Percentiles rank a stretch among this genome's conserved stretches.
phyloP scores from a whole-genome alignment of 108 stramenopile genomes.

The Seminavis robusta region DNA sequence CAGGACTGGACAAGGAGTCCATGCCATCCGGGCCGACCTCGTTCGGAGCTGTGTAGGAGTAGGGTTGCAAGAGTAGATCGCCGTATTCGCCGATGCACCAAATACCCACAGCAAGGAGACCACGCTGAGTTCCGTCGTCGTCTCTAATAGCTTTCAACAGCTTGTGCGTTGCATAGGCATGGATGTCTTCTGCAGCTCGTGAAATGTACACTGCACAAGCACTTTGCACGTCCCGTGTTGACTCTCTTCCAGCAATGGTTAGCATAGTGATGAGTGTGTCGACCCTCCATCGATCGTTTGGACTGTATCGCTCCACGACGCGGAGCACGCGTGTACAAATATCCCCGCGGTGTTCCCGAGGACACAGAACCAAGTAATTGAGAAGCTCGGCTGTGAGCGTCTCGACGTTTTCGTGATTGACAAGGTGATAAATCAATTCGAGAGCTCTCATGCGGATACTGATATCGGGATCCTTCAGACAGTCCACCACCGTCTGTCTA shows the following conservation, averaged over 20 bases:
- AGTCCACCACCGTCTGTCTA: conserved; percentile 93
- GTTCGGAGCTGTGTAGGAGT: conserved; percentile 58
- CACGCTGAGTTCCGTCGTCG: conserved; percentile 83
- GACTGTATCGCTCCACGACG: conserved; percentile 92
- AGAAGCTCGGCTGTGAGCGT: conserved; percentile 91
- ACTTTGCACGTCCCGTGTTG: conserved; percentile 72
- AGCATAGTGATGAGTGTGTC: conserved; percentile 96
- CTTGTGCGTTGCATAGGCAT: conserved; percentile 92
- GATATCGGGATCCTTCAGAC: conserved; percentile 98
- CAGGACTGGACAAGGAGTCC: conserved; percentile 16
- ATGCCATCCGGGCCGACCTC: conserved; percentile 6
- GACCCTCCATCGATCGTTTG: conserved; percentile 87
- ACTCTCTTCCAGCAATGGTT: conserved; percentile 91
- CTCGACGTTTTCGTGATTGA: conserved; percentile 88
- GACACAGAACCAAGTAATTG: conserved; percentile 97
- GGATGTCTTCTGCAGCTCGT: conserved; percentile 63
- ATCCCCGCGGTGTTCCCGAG: conserved; percentile 87
- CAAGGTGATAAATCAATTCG: conserved; percentile 96
- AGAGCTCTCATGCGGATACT: conserved; percentile 98
- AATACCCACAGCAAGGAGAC: conserved; percentile 86
- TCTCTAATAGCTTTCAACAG: conserved; percentile 84
- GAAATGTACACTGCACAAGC: conserved; percentile 82
- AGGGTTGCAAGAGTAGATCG: conserved; percentile 63
- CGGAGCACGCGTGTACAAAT: conserved; percentile 85
- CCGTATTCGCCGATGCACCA: conserved; percentile 96